Evolutionary conservation across 31 red algal genomes (phyloP).

Genomic region (Bonnemaisonia californica): DNA sequence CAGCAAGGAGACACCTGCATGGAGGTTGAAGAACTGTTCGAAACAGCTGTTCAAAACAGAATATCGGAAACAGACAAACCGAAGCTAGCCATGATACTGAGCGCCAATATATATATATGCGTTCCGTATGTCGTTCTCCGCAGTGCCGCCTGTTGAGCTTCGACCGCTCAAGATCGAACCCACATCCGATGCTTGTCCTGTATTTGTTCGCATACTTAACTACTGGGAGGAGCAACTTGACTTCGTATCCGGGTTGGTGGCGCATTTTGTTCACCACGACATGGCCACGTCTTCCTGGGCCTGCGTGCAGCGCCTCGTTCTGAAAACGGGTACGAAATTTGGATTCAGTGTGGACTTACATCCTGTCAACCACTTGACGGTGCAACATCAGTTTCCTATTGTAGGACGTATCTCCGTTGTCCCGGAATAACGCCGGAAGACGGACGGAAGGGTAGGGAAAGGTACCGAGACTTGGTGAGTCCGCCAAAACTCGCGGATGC

Average conservation of each 20-base stretch:
- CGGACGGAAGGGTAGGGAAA: too few species aligned
- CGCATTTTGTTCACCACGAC: neutral
- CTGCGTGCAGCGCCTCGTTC: slow-evolving; percentile 26
- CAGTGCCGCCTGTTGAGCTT: slow-evolving; percentile 4
- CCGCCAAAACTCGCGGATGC: too few species aligned
- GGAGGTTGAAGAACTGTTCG: slow-evolving; percentile 3
- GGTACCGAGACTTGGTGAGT: too few species aligned
- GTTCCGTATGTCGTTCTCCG: slow-evolving; percentile 36
- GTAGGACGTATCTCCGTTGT: too few species aligned
- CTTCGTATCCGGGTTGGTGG: slow-evolving; percentile 15
- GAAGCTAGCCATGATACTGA: neutral
- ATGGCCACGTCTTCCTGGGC: slow-evolving; percentile 37
- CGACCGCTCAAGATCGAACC: too few species aligned
- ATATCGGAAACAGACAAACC: neutral
- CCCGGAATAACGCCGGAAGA: too few species aligned
- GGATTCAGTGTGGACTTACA: slow-evolving; percentile 35
- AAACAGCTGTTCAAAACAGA: slow-evolving; percentile 18
- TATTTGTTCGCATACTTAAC: slow-evolving; percentile 32
- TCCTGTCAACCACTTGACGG: slow-evolving; percentile 25
- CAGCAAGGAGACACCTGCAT: slow-evolving; percentile 9
- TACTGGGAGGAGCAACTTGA: slow-evolving; percentile 12
- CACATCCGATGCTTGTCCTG: slow-evolving; percentile 9
- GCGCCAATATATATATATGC: slow-evolving; percentile 18
- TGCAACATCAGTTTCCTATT: slow-evolving; percentile 30
- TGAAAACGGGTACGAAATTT: slow-evolving; percentile 11